phyloP scores from a whole-genome alignment of 441 rosid species.

The Populus hybrid region DNA sequence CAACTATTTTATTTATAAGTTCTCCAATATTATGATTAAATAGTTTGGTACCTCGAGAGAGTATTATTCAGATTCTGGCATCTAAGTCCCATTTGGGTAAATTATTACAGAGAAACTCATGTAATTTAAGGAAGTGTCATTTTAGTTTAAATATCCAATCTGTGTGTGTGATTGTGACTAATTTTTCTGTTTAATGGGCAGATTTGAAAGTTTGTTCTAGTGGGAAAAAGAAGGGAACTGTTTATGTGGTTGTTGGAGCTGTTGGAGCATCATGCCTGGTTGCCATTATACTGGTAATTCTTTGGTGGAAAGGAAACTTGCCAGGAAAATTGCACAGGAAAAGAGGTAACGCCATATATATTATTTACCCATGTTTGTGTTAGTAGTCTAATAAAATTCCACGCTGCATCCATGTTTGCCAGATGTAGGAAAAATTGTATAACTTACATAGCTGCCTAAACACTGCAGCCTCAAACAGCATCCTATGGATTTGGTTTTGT shows the following conservation, averaged over 20 bases:
- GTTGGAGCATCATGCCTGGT: conserved; percentile 13
- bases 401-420: no score
- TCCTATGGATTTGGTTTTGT: not conserved
- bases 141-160: not conserved
- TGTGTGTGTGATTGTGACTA: not conserved
- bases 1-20: no score
- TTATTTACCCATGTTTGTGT: no score
- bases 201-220: conserved; percentile 22
- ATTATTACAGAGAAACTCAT: not conserved
- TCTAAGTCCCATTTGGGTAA: not conserved
- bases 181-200: conserved; percentile 8
- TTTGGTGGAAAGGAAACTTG: no score
- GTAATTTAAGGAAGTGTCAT: not conserved
- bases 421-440: no score
- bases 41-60: not conserved
- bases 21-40: no score
- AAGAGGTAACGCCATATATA: no score
- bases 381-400: no score
- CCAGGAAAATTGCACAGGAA: no score
- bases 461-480: not conserved
- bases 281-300: no score
- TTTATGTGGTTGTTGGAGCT: conserved; percentile 10
- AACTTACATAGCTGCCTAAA: no score
- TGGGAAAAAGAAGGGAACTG: conserved; percentile 7
- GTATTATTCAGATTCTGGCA: not conserved